Evolutionary conservation across 768 basidiomycete species (phyloP).

Genomic region (Tricholoma terreum): DNA sequence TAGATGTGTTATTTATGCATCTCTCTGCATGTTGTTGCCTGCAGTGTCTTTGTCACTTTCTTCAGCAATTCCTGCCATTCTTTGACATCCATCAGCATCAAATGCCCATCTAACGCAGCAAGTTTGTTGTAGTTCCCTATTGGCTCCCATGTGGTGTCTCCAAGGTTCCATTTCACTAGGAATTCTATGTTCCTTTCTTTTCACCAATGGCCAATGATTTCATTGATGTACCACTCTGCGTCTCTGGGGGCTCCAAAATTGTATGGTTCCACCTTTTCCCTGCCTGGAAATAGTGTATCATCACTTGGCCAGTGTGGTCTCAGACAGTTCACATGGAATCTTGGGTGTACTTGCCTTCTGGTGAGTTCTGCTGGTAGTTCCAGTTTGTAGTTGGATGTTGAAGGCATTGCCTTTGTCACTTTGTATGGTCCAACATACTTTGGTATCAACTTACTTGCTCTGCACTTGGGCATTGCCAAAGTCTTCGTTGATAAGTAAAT

Average conservation of each 20-base stretch:
- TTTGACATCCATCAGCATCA: neutral
- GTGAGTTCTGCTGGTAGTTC: neutral
- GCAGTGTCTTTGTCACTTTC: too few relatives aligned
- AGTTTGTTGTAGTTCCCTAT: neutral
- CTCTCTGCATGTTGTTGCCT: too few relatives aligned
- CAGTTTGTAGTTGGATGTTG: neutral
- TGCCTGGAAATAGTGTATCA: neutral
- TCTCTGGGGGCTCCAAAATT: neutral
- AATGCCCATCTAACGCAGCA: neutral
- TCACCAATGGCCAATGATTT: neutral
- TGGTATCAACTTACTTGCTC: neutral
- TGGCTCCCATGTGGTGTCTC: neutral
- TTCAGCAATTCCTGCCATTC: neutral
- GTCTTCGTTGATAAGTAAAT: neutral
- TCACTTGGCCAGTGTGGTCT: neutral
- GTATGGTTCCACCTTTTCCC: neutral
- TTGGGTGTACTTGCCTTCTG: neutral
- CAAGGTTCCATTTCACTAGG: neutral
- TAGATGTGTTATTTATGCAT: too few relatives aligned
- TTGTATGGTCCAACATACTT: neutral
- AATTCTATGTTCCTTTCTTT: neutral
- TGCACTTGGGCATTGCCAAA: neutral
- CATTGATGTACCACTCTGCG: too few relatives aligned
- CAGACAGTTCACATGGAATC: neutral
- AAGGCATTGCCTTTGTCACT: neutral